A percentile compares a stretch with the other conserved stretches of the same genome.
Evolutionary conservation across 768 basidiomycete genomes (phyloP).

Genomic region (Pleurotus ostreatus): DNA sequence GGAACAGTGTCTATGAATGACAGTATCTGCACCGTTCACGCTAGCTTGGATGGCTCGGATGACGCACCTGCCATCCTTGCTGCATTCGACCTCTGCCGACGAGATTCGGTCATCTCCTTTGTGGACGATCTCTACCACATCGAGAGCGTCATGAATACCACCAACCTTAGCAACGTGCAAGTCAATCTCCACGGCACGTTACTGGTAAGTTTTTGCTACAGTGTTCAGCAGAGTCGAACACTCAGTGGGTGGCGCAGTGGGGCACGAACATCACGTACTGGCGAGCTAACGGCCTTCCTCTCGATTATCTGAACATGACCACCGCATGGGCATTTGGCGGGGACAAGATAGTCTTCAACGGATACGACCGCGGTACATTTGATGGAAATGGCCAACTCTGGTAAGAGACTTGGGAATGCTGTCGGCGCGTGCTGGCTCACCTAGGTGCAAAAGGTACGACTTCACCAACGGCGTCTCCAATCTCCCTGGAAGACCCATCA

Average conservation of each 20-base stretch:
- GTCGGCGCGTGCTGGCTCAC: too few relatives aligned
- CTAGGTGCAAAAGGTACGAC: conserved; percentile 25
- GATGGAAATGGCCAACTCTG: conserved; percentile 39
- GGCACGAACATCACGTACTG: conserved; percentile 34
- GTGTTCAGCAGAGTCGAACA: too few relatives aligned
- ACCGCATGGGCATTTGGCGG: conserved; percentile 35
- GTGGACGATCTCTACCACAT: conserved; percentile 29
- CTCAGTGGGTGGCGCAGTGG: conserved; percentile 16
- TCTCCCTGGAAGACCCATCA: conserved; percentile 32
- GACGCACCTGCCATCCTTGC: conserved; percentile 19
- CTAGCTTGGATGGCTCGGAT: conserved; percentile 16
- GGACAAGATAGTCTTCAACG: conserved; percentile 21
- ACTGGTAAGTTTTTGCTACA: conserved; percentile 20
- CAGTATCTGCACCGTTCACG: conserved; percentile 9
- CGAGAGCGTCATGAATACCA: conserved; percentile 26
- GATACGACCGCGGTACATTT: conserved; percentile 31
- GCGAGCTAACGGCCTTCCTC: conserved; percentile 26
- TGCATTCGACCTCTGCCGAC: conserved; percentile 17
- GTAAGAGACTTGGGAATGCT: conserved; percentile 12
- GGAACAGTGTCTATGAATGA: conserved; percentile 6
- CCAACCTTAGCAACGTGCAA: conserved; percentile 25
- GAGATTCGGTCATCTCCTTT: conserved; percentile 21
- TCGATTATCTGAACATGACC: conserved; percentile 33
- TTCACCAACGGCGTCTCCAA: conserved; percentile 32
- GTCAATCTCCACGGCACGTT: conserved; percentile 31